Conservation (phyloP, 2,329 filamentous ascomycete genomes). For the Pseudopithomyces chartarum region DNA sequence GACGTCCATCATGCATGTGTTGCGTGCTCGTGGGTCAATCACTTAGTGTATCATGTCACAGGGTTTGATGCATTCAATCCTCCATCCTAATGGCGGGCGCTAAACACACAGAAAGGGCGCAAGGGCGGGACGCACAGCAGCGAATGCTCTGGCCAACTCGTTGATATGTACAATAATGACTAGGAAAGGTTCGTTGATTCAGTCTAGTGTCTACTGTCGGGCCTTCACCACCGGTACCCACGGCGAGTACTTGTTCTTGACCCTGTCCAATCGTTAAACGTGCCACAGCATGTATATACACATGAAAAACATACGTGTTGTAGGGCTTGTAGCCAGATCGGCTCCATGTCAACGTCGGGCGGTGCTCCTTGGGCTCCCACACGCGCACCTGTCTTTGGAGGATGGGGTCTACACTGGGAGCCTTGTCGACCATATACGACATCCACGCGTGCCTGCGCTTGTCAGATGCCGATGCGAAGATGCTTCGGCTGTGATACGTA, state of each 20-base stretch:
- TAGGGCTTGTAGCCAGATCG: constrained; percentile 89
- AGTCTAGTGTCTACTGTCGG: constrained; percentile 44
- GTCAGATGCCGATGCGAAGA: constrained; percentile 4
- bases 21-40: background rate
- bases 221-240: constrained; percentile 56
- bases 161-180: constrained; percentile 31
- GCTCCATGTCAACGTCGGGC: constrained; percentile 75
- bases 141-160: background rate
- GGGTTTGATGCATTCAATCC: background rate
- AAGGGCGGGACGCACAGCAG: background rate
- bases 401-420: constrained; percentile 77
- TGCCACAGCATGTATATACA: background rate
- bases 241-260: constrained; percentile 55
- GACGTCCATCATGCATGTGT: background rate
- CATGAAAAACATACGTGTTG: constrained; percentile 84
- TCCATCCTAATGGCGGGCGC: no score
- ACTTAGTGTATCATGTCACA: background rate
- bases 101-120: background rate
- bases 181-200: constrained; percentile 12
- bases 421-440: constrained; percentile 87
- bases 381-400: constrained; percentile 68
- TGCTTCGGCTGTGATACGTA: constrained; percentile 34
- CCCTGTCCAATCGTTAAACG: constrained; percentile 38
- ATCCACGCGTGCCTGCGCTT: constrained; percentile 85
- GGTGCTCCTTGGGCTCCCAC: constrained; percentile 78